phyloP scores from a whole-genome alignment of 2,329 filamentous ascomycete species.

The Xylariaceae sp. region DNA sequence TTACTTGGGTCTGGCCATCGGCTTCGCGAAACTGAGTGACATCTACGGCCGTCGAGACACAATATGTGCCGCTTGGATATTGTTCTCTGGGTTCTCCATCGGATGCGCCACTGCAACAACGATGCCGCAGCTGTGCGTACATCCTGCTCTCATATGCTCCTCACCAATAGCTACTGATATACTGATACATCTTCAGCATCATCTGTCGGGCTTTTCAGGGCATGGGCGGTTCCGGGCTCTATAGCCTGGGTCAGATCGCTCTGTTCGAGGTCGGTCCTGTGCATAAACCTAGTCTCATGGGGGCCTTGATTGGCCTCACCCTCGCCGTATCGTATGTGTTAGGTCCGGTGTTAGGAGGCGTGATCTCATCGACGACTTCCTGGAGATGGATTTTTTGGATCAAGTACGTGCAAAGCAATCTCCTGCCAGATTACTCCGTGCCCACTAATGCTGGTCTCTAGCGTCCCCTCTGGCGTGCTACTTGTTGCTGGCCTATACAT shows the following conservation, averaged over 20 bases:
- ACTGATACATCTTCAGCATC: conserved; percentile 40
- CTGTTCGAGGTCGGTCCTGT: conserved; percentile 54
- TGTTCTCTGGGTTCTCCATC: conserved; percentile 54
- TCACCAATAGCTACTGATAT: background rate
- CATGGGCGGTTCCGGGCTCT: conserved; percentile 58
- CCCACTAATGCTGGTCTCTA: conserved; percentile 19
- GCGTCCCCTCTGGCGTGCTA: conserved; percentile 46
- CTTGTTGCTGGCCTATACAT: conserved; percentile 45
- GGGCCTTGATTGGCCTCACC: conserved; percentile 52
- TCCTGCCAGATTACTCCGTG: background rate
- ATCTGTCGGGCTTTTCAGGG: conserved; percentile 57
- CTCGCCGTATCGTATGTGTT: conserved; percentile 56
- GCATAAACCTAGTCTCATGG: conserved; percentile 49
- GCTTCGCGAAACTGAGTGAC: conserved; percentile 56
- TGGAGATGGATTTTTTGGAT: conserved; percentile 62
- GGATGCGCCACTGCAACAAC: conserved; percentile 47
- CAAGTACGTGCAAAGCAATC: conserved; percentile 43
- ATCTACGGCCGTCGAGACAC: conserved; percentile 53
- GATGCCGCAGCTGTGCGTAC: conserved; percentile 49
- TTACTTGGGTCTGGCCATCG: conserved; percentile 56
- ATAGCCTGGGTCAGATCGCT: conserved; percentile 55
- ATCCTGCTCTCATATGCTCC: background rate
- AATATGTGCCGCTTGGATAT: conserved; percentile 47
- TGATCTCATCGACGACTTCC: conserved; percentile 47
- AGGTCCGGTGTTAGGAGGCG: conserved; percentile 55